These are phyloP conservation scores for Stereum hirsutum DNA, from an alignment of 1,284 basidiomycete genomes.

Conservation along the genomic window DNA sequence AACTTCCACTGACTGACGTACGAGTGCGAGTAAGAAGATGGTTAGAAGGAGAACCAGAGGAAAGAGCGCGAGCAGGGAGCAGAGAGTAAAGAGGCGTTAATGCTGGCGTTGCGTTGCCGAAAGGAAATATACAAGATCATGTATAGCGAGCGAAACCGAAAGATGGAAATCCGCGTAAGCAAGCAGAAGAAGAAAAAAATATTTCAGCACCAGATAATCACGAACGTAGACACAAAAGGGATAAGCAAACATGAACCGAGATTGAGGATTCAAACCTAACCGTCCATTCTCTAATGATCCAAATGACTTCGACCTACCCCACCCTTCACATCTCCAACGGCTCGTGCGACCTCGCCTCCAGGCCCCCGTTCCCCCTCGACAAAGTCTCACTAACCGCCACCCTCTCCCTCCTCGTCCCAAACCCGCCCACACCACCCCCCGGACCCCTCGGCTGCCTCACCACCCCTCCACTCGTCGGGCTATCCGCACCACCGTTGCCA, in stretches of 20 bases:
- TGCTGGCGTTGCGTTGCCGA: too few species aligned
- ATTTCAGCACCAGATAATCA: too few species aligned
- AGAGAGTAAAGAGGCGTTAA: too few species aligned
- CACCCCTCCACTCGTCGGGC: slow-evolving; percentile 48
- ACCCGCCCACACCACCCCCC: slow-evolving; percentile 60
- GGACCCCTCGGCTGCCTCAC: slow-evolving; percentile 77
- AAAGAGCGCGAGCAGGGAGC: too few species aligned
- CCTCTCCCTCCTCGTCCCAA: slow-evolving; percentile 57
- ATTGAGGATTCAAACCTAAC: too few species aligned
- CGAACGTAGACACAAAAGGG: too few species aligned
- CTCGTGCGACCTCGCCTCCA: slow-evolving; percentile 76
- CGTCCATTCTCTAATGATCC: too few species aligned
- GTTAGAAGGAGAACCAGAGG: too few species aligned
- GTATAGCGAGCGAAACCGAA: slow-evolving; percentile 3
- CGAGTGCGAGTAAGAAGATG: too few species aligned
- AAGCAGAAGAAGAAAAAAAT: not conserved
- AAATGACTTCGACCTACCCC: too few species aligned
- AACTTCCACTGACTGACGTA: too few species aligned
- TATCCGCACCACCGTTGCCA: slow-evolving; percentile 24
- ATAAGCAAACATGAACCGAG: too few species aligned
- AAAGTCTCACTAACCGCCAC: slow-evolving; percentile 44
- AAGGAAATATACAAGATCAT: slow-evolving; percentile 12
- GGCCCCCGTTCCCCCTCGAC: slow-evolving; percentile 43
- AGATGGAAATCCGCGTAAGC: slow-evolving; percentile 1
- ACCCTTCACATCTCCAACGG: slow-evolving; percentile 77